Conservation (phyloP, 257 asterid genomes). For the Schizonepeta tenuifolia region DNA sequence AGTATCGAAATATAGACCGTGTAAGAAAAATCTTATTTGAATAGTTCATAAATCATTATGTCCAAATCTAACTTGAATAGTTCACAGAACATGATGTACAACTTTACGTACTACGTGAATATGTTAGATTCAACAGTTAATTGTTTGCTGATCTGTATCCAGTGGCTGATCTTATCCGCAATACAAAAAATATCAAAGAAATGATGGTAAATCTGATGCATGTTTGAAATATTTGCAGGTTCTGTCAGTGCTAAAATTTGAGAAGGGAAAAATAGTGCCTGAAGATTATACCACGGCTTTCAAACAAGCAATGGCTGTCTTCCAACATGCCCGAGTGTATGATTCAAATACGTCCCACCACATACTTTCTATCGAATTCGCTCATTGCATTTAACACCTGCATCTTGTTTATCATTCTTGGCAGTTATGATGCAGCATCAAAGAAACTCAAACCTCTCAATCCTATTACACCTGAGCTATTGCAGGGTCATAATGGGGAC, state of each 20-base stretch:
- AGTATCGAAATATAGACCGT: conserved; percentile 73
- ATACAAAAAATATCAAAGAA: not conserved
- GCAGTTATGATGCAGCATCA: conserved; percentile 68
- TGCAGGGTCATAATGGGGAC: conserved; percentile 48
- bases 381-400: conserved; percentile 1
- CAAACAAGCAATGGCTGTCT: conserved; percentile 75
- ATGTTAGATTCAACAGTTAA: not conserved
- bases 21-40: conserved; percentile 48
- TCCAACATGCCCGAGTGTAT: conserved; percentile 75
- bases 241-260: conserved; percentile 60
- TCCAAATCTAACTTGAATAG: too few species aligned
- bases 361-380: conserved; percentile 20
- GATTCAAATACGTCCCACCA: conserved; percentile 38
- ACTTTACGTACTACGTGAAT: too few species aligned
- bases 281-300: conserved; percentile 66
- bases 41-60: too few species aligned
- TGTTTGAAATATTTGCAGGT: conserved; percentile 50
- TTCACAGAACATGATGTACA: too few species aligned
- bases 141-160: not conserved
- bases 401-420: conserved; percentile 21
- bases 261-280: conserved; percentile 67
- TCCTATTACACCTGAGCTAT: conserved; percentile 62
- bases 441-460: conserved; percentile 68
- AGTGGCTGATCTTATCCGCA: not conserved
- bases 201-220: not conserved